Base-by-base conservation (phyloP, 2,329 filamentous ascomycete genomes). In the Botrytis hyacinthi region DNA sequence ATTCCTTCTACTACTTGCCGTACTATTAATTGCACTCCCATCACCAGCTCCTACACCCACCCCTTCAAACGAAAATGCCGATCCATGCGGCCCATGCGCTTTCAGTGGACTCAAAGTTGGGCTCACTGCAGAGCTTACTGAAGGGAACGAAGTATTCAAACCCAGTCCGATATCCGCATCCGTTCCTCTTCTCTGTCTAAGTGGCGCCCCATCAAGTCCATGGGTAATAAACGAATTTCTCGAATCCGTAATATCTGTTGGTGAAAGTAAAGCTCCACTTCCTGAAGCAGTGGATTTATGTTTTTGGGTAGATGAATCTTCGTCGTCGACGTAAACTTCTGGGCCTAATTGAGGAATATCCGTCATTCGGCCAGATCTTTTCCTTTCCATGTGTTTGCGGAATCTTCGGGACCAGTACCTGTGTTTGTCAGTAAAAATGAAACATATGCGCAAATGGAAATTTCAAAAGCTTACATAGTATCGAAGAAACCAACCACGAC, bases 401-500 rank as follows among this genome's bases (percentile, higher is more conserved):
- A 98, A 98, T 77, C 89, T 88, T 62, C 95, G 90, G 59, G 92
- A 90, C 90, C 93, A 97, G 83, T 95, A 93, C 76, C 92, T 89
- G 32, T 4, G 61, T 61, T 62, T 20, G 62, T 80, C 70, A 82
- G 78, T 70, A 68, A n/a, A n/a, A 4, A 65, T 57, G n/a, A 57
- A 18, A 57, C 26, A n/a, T 51, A 12, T 60, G n/a, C 54, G 29
- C 9, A 12, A 44, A 61, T 18, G 3, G 7, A 8, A 5, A 12
- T 12, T 18, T n/a, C 20, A 20, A 16, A 40, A 57, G 44, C 88
- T 83, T 84, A 95, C 84, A 96, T 83, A 22, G 95, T 98, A 81
- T 98, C 93, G 82, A 99, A 98, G 84, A 99, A 99, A 59, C 95
- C 94, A 61, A 96, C 88, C 16, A 99, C 96, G 42, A 95, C 90